Conservation (phyloP, 352 stramenopile species). For the Pythium periplocum region DNA sequence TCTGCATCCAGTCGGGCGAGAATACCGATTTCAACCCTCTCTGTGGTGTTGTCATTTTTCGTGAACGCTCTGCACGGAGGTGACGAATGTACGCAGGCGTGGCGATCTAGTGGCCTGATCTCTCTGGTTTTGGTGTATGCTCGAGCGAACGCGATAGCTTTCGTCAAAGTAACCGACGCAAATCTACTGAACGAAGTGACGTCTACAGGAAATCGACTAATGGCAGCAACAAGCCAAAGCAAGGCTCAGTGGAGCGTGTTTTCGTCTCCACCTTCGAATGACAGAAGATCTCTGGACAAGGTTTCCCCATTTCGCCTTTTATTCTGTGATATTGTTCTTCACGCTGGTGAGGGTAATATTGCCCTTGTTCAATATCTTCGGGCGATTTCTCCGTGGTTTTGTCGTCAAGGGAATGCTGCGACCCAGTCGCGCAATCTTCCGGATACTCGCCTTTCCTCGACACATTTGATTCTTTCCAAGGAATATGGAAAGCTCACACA, state of each 20-base stretch:
- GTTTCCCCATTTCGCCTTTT: slow-evolving; percentile 31
- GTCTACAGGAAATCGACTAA: too few species aligned
- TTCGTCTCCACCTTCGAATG: too few species aligned
- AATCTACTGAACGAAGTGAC: slow-evolving; percentile 31
- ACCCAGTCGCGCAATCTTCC: too few species aligned
- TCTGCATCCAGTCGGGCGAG: too few species aligned
- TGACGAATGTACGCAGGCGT: slow-evolving; percentile 27
- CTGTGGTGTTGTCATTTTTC: slow-evolving; percentile 16
- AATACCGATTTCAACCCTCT: not conserved
- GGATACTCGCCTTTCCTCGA: too few species aligned
- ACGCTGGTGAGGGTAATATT: slow-evolving; percentile 10
- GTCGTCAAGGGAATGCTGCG: too few species aligned
- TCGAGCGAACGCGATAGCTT: slow-evolving; percentile 26
- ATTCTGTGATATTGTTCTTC: slow-evolving; percentile 21
- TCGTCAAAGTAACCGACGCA: slow-evolving; percentile 27
- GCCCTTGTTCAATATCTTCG: slow-evolving; percentile 18
- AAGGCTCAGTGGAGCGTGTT: too few species aligned
- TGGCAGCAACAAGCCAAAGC: too few species aligned
- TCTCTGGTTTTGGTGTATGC: slow-evolving; percentile 20
- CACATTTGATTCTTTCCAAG: slow-evolving; percentile 18
- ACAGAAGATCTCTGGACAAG: not conserved
- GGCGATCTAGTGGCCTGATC: slow-evolving; percentile 18
- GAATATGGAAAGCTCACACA: slow-evolving; percentile 30
- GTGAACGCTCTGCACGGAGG: slow-evolving; percentile 38
- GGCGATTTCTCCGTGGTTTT: slow-evolving; percentile 12